These are phyloP conservation scores for Pelargonium nanum DNA, from an alignment of 345 rosid genomes.

Conservation along the genomic window DNA sequence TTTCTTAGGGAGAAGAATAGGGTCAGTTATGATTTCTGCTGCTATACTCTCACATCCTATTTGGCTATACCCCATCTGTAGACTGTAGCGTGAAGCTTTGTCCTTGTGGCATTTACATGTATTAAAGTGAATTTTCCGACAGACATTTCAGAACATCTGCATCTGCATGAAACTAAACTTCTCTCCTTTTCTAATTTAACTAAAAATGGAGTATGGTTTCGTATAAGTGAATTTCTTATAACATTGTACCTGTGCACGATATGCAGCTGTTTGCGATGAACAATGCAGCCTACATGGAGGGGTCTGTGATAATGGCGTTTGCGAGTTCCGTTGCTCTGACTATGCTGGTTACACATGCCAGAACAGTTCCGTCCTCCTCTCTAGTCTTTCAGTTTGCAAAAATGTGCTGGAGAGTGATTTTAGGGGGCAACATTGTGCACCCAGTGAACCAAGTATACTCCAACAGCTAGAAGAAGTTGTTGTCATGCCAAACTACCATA, in stretches of 20 bases:
- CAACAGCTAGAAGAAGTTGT: constrained; percentile 98
- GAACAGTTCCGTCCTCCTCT: constrained; percentile 77
- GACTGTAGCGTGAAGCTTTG: too few relatives aligned
- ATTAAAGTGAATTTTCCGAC: too few relatives aligned
- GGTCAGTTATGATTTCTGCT: too few relatives aligned
- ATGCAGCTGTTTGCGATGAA: constrained; percentile 88
- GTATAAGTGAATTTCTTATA: not conserved
- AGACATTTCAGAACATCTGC: too few relatives aligned
- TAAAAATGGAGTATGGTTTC: not conserved
- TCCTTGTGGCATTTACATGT: too few relatives aligned
- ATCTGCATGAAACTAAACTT: too few relatives aligned
- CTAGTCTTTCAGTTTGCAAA: constrained; percentile 77
- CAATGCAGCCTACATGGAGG: constrained; percentile 99
- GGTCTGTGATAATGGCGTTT: constrained; percentile 98
- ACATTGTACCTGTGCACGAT: constrained; percentile 2
- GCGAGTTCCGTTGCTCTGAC: constrained; percentile 98
- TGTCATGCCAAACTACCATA: constrained; percentile 90
- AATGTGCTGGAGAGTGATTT: constrained; percentile 69
- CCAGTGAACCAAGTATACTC: constrained; percentile 77
- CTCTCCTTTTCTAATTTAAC: not conserved
- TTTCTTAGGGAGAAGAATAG: too few relatives aligned
- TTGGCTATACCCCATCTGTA: too few relatives aligned
- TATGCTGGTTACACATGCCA: constrained; percentile 97
- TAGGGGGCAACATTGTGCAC: constrained; percentile 85
- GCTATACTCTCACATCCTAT: too few relatives aligned